Evolutionary conservation across 1,139 yeast genomes (phyloP).

Genomic region (Suzukiozyma palmioleophila): DNA sequence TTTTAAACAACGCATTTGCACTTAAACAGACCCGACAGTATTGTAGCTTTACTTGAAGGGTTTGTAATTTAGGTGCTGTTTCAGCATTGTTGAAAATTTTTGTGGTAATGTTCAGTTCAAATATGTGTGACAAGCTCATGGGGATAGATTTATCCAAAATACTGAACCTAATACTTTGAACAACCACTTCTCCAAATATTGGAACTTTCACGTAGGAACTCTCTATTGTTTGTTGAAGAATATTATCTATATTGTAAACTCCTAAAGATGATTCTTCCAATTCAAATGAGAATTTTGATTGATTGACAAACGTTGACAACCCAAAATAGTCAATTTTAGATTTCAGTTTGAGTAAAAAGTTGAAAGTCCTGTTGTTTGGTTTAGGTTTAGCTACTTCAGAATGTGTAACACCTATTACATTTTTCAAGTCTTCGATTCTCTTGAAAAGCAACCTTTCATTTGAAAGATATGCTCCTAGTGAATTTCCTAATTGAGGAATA

Average conservation of each 20-base stretch:
- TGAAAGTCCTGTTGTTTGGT: neutral
- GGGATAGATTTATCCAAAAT: slow-evolving; percentile 34
- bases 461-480: slow-evolving; percentile 16
- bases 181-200: slow-evolving; percentile 31
- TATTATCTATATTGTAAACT: slow-evolving; percentile 19
- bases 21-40: slow-evolving; percentile 55
- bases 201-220: slow-evolving; percentile 15
- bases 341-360: slow-evolving; percentile 18
- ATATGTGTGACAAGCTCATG: slow-evolving; percentile 40
- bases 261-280: slow-evolving; percentile 22
- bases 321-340: slow-evolving; percentile 35
- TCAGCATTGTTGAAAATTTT: slow-evolving; percentile 34
- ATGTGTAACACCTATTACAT: slow-evolving; percentile 3
- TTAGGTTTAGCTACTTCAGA: neutral
- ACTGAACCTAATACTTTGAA: slow-evolving; percentile 41
- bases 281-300: slow-evolving; percentile 32
- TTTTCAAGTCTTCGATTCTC: slow-evolving; percentile 14
- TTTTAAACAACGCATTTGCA: slow-evolving; percentile 43
- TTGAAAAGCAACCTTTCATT: slow-evolving; percentile 11
- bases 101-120: slow-evolving; percentile 37
- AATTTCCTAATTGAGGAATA: slow-evolving; percentile 24
- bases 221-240: slow-evolving; percentile 6
- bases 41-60: slow-evolving; percentile 56
- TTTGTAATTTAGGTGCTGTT: slow-evolving; percentile 20
- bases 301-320: slow-evolving; percentile 27